Conservation (phyloP, 345 rosid genomes). For the Gynandropsis gynandra region DNA sequence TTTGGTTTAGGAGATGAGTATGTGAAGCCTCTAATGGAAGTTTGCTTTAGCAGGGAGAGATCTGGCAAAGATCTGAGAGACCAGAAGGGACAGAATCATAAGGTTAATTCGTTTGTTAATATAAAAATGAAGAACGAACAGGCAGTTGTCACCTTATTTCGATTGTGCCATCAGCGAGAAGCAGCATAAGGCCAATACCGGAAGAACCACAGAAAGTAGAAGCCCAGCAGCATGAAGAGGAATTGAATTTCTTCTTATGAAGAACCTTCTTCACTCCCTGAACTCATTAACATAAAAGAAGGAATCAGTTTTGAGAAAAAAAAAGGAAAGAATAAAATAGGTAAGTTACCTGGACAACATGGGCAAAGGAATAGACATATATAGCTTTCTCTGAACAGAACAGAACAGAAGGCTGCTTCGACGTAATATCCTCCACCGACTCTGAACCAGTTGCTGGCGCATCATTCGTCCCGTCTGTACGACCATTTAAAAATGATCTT, state of each 20-base stretch:
- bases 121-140: not conserved
- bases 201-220: slow-evolving; percentile 50
- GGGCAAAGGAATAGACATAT: slow-evolving; percentile 63
- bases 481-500: slow-evolving; percentile 12
- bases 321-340: not conserved
- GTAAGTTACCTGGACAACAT: slow-evolving; percentile 56
- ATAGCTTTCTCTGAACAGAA: slow-evolving; percentile 82
- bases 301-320: not conserved
- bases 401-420: slow-evolving; percentile 50
- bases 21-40: slow-evolving; percentile 52
- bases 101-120: not conserved
- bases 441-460: slow-evolving; percentile 27
- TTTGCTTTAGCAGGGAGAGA: slow-evolving; percentile 56
- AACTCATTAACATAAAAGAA: not conserved
- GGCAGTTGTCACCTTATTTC: slow-evolving; percentile 61
- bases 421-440: slow-evolving; percentile 33
- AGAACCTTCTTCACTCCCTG: slow-evolving; percentile 79
- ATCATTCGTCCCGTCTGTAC: slow-evolving; percentile 51
- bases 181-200: slow-evolving; percentile 65
- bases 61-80: slow-evolving; percentile 69
- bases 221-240: slow-evolving; percentile 73
- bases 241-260: slow-evolving; percentile 75
- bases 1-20: slow-evolving; percentile 41
- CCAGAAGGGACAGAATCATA: not conserved
- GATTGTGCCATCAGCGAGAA: slow-evolving; percentile 51